Evolutionary conservation across 192 early-diverging fungal genomes (phyloP), one percentile per base, ranked within the genome.

Genomic region (Geosiphon pyriformis): DNA sequence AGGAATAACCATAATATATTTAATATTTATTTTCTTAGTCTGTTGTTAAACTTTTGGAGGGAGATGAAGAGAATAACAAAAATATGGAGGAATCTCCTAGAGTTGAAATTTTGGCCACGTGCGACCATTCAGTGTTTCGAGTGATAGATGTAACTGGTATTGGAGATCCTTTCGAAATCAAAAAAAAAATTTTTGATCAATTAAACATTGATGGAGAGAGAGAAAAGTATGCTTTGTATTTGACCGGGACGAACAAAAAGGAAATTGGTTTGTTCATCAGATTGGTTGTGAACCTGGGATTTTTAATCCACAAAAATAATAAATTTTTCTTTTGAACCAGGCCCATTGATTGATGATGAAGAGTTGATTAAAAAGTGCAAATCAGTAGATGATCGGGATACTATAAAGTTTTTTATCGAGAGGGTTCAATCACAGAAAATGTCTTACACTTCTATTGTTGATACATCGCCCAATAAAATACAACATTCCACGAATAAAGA

Each of bases 71-170:
- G 10, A n/a, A n/a, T n/a, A n/a, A n/a, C n/a, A n/a, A n/a, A n/a
- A n/a, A n/a, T n/a, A n/a, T n/a, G n/a, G n/a, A n/a, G n/a, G n/a
- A n/a, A n/a, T n/a, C n/a, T n/a, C n/a, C n/a, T n/a, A n/a, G n/a
- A n/a, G n/a, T n/a, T n/a, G n/a, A n/a, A n/a, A n/a, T n/a, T n/a
- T n/a, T 70, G 34, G 73, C 72, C 12, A 78, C 76, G 17, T 23
- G 69, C 8, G 70, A 78, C 56, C 74, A 74, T 22, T 65, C 62
- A 58, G 72, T 67, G 25, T 78, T 78, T 25, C 66, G 58, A 30
- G 66, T 72, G 20, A 67, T 74, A 12, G 64, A 78, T 31, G 51
- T 78, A 18, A 72, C 68, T 3, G 73, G 61, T 20, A 60, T 69
- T 4, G 70, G 70, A 25, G 72, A 78, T 23, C 55, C 68, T 34